These are phyloP conservation scores for Powellomyces hirtus DNA, from an alignment of 192 early-diverging fungal species.

Conservation along the genomic window DNA sequence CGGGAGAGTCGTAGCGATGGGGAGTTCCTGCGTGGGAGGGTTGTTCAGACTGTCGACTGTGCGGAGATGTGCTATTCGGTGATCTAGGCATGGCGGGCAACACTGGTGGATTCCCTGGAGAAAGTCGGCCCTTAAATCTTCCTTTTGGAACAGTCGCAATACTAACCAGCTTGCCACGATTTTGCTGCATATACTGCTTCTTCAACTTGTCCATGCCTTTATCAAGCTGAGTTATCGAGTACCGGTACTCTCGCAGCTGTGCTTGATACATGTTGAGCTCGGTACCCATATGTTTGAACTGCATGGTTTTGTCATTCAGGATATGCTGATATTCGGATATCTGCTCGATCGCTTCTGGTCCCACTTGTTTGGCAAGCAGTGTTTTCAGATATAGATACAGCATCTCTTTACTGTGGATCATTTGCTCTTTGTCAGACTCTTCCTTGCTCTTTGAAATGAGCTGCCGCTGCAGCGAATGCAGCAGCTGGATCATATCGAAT, in stretches of 20 bases:
- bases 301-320: slow-evolving; percentile 56
- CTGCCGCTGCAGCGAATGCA: slow-evolving; percentile 59
- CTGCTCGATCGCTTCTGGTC: slow-evolving; percentile 63
- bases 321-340: slow-evolving; percentile 47
- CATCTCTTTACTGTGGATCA: slow-evolving; percentile 53
- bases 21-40: too few relatives aligned
- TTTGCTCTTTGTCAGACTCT: slow-evolving; percentile 47
- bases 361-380: slow-evolving; percentile 55
- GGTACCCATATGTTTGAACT: slow-evolving; percentile 59
- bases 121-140: background rate
- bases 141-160: background rate
- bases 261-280: slow-evolving; percentile 63
- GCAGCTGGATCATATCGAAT: slow-evolving; percentile 55
- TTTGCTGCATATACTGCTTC: slow-evolving; percentile 12
- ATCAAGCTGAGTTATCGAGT: slow-evolving; percentile 44
- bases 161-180: background rate
- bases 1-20: too few relatives aligned
- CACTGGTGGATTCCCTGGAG: background rate
- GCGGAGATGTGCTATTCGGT: too few relatives aligned
- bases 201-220: slow-evolving; percentile 35
- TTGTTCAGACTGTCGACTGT: too few relatives aligned
- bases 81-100: too few relatives aligned
- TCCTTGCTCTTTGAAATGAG: slow-evolving; percentile 56
- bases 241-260: slow-evolving; percentile 52
- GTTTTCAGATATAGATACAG: slow-evolving; percentile 57